These are phyloP conservation scores for Fusarium nodosum DNA, from an alignment of 2,329 filamentous ascomycete species.

Conservation along the genomic window DNA sequence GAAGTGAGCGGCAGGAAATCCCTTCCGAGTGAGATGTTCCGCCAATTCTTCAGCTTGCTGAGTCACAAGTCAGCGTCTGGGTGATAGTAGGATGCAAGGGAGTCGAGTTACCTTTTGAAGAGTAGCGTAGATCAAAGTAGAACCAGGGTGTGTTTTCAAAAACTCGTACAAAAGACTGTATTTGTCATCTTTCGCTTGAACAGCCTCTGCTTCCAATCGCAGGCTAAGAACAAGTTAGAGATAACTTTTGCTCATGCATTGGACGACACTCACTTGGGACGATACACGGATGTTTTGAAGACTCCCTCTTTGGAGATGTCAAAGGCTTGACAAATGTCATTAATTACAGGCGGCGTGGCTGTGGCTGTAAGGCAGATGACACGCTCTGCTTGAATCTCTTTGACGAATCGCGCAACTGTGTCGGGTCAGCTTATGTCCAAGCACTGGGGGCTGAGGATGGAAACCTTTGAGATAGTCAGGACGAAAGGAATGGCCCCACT, in stretches of 20 bases:
- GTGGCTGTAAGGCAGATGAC: conserved; percentile 73
- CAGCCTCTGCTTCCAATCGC: conserved; percentile 64
- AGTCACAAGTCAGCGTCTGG: conserved; percentile 9
- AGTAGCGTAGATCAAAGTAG: conserved; percentile 73
- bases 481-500: conserved; percentile 65
- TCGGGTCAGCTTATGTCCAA: background rate
- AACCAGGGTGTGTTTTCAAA: conserved; percentile 63
- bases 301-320: conserved; percentile 61
- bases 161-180: conserved; percentile 62
- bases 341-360: conserved; percentile 67
- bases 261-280: conserved; percentile 60
- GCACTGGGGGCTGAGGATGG: conserved; percentile 16
- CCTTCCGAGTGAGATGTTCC: conserved; percentile 52
- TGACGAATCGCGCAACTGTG: conserved; percentile 66
- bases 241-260: fast-evolving
- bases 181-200: conserved; percentile 59
- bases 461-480: conserved; percentile 65
- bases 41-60: conserved; percentile 63
- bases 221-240: conserved; percentile 54
- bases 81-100: no score
- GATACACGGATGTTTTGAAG: conserved; percentile 71
- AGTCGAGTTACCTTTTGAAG: conserved; percentile 59
- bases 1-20: conserved; percentile 61
- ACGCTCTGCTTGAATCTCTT: conserved; percentile 68
- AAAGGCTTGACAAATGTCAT: conserved; percentile 68